Evolutionary conservation across 352 stramenopile genomes (phyloP).

Genomic region (Pythium coloratum): DNA sequence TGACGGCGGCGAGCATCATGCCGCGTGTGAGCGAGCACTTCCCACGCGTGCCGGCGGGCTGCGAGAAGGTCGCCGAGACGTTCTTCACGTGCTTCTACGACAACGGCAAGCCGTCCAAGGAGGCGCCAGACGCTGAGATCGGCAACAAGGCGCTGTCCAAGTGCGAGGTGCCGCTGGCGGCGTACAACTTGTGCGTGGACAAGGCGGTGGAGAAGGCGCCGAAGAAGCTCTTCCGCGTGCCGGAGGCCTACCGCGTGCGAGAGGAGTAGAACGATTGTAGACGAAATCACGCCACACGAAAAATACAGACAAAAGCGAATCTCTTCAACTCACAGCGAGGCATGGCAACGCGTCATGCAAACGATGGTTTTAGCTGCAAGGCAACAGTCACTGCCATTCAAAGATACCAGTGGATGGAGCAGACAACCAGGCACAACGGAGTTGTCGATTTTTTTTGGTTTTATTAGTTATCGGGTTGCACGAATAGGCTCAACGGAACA

Average conservation of each 20-base stretch:
- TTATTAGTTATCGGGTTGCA: constrained; percentile 3
- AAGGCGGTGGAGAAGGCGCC: constrained; percentile 46
- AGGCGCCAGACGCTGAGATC: constrained; percentile 53
- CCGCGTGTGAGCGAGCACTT: constrained; percentile 74
- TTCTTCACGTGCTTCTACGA: constrained; percentile 87
- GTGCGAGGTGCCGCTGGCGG: constrained; percentile 54
- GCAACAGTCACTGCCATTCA: too few species aligned
- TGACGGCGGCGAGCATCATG: constrained; percentile 30
- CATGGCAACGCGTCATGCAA: too few species aligned
- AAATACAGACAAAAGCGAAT: not conserved
- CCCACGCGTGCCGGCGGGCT: constrained; percentile 68
- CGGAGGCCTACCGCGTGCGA: constrained; percentile 74
- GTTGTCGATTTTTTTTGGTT: not conserved
- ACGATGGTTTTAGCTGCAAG: too few species aligned
- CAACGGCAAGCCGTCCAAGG: constrained; percentile 70
- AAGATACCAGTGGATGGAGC: too few species aligned
- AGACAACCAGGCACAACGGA: not conserved
- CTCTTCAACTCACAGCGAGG: not conserved
- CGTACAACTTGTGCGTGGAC: constrained; percentile 82
- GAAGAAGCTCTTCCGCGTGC: constrained; percentile 80
- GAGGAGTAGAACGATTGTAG: constrained; percentile 32
- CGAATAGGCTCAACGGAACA: constrained; percentile 1
- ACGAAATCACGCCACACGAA: not conserved
- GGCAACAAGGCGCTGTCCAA: constrained; percentile 61
- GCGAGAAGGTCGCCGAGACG: constrained; percentile 59